These are phyloP conservation scores for Penicillium oxalicum DNA, from an alignment of 2,329 filamentous ascomycete genomes.

Conservation along the genomic window DNA sequence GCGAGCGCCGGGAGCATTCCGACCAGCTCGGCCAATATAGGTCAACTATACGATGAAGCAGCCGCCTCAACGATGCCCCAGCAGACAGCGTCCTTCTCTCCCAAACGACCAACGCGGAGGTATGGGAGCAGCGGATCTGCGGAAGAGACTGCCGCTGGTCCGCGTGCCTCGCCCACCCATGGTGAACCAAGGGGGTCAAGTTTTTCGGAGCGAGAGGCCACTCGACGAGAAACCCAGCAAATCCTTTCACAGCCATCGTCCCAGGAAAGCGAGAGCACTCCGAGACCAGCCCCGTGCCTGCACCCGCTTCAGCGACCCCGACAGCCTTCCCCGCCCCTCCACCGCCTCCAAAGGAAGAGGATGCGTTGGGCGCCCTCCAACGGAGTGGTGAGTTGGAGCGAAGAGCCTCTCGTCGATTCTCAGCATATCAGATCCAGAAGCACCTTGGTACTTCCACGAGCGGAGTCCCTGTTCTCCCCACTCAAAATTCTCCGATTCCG, in stretches of 20 bases:
- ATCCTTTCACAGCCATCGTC: conserved; percentile 51
- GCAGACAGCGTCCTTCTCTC: conserved; percentile 15
- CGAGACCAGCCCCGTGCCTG: conserved; percentile 20
- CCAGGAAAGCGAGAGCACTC: conserved; percentile 51
- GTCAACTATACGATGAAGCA: conserved; percentile 41
- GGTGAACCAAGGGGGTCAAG: conserved; percentile 24
- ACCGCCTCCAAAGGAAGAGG: conserved; percentile 74
- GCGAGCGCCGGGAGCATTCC: conserved; percentile 44
- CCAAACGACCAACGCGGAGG: conserved; percentile 31
- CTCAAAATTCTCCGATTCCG: conserved; percentile 49
- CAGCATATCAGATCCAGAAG: conserved; percentile 93
- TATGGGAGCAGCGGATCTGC: conserved; percentile 37
- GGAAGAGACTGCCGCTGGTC: conserved; percentile 28
- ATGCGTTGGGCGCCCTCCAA: conserved; percentile 84
- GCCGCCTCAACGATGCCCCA: conserved; percentile 20
- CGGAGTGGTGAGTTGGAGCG: conserved; percentile 87
- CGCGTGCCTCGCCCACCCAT: conserved; percentile 27
- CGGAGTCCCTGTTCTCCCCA: conserved; percentile 77
- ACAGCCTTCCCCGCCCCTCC: conserved; percentile 54
- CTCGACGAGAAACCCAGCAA: conserved; percentile 35
- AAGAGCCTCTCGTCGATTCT: conserved; percentile 86
- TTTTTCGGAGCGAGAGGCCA: conserved; percentile 36
- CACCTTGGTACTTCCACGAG: conserved; percentile 75
- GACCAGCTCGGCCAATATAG: conserved; percentile 41
- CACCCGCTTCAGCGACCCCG: conserved; percentile 22